Percentiles rank a stretch among this genome's conserved stretches.
phyloP scores from a whole-genome alignment of 176 grass and related monocot species.

The Ampelocalamus luodianensis region DNA sequence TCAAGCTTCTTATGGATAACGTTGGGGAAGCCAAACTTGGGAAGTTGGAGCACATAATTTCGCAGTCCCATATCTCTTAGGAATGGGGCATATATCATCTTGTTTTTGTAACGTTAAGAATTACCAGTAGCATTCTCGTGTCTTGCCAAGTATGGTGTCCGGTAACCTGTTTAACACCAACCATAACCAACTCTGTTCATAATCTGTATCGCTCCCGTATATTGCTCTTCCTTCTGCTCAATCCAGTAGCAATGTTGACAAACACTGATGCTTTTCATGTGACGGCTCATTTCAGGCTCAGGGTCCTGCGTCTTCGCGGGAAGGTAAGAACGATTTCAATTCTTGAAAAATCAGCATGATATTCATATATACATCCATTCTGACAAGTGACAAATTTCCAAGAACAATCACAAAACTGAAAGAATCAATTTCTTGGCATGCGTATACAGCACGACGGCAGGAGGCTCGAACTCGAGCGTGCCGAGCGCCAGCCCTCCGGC shows the following conservation, averaged over 20 bases:
- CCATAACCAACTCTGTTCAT: too few relatives aligned
- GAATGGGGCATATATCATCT: too few relatives aligned
- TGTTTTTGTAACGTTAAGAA: too few relatives aligned
- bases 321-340: slow-evolving; percentile 55
- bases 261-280: slow-evolving; percentile 10
- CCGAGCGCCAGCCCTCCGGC: slow-evolving; percentile 26
- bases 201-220: background rate
- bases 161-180: too few relatives aligned
- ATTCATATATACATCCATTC: background rate
- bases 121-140: too few relatives aligned
- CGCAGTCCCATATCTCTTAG: too few relatives aligned
- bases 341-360: background rate
- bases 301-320: slow-evolving; percentile 76
- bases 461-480: slow-evolving; percentile 49
- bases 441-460: slow-evolving; percentile 40
- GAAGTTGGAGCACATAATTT: too few relatives aligned
- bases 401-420: background rate
- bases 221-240: background rate
- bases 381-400: background rate
- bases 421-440: too few relatives aligned
- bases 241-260: background rate
- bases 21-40: too few relatives aligned
- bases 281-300: slow-evolving; percentile 50
- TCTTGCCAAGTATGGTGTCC: background rate
- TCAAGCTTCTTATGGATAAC: too few relatives aligned